Evolutionary conservation across 202 grass and related monocot species (phyloP).

Genomic region (Dendrocalamus latiflorus): DNA sequence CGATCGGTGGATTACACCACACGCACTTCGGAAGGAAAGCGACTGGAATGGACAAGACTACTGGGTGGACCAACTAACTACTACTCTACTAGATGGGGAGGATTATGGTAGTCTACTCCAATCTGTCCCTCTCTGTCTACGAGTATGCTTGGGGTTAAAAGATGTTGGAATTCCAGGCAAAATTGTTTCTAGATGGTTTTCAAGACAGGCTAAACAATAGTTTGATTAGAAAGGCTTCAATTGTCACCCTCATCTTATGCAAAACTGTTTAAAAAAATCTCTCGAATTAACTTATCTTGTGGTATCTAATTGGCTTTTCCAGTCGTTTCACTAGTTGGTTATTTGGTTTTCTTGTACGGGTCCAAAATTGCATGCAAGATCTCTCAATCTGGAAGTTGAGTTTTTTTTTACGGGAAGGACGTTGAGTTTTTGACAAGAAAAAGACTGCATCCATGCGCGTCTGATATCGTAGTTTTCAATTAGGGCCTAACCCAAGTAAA

Average conservation of each 20-base stretch:
- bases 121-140: background rate
- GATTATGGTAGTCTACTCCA: background rate
- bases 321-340: background rate
- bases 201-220: background rate
- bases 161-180: background rate
- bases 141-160: background rate
- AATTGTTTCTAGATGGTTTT: background rate
- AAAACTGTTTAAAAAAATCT: background rate
- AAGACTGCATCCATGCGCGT: background rate
- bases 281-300: background rate
- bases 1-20: slow-evolving; percentile 15
- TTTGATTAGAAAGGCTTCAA: background rate
- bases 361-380: background rate
- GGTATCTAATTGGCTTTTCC: background rate
- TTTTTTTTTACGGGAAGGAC: too few relatives aligned
- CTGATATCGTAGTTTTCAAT: background rate
- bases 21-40: slow-evolving; percentile 34
- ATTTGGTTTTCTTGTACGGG: background rate
- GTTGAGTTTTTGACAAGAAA: background rate
- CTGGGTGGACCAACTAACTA: background rate
- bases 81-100: background rate
- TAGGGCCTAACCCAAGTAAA: too few relatives aligned
- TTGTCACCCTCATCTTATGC: background rate
- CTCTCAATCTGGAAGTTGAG: too few relatives aligned
- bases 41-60: background rate